Conservation (phyloP, 345 rosid species). For the Gossypium bickii region DNA sequence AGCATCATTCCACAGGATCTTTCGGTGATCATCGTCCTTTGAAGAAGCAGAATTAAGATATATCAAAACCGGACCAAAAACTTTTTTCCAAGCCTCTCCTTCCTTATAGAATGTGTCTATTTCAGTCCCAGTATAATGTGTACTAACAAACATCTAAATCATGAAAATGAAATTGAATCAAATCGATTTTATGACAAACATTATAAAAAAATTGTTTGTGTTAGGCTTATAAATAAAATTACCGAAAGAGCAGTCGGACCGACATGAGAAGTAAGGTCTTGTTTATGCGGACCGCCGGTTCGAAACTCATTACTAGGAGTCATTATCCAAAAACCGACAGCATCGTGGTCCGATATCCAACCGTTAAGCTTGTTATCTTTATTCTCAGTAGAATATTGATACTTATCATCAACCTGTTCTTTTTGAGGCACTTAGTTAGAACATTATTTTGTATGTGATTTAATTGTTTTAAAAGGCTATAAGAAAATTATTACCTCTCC, state of each 20-base stretch:
- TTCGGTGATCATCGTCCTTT: neutral
- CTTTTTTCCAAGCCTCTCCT: constrained; percentile 76
- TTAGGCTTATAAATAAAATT: constrained; percentile 10
- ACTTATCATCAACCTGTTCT: constrained; percentile 84
- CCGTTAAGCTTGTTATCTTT: constrained; percentile 66
- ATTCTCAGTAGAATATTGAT: constrained; percentile 60
- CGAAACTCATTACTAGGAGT: constrained; percentile 69
- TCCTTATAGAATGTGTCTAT: constrained; percentile 38
- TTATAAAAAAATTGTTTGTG: neutral
- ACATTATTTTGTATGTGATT: neutral
- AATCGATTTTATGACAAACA: neutral
- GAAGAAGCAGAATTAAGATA: constrained; percentile 56
- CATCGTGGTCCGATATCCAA: constrained; percentile 46
- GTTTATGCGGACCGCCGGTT: constrained; percentile 65
- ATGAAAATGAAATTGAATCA: neutral
- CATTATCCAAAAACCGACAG: constrained; percentile 87
- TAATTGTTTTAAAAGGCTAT: neutral
- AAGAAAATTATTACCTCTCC: constrained; percentile 55
- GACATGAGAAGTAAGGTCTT: constrained; percentile 81
- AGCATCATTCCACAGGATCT: constrained; percentile 74
- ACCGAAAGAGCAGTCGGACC: constrained; percentile 70
- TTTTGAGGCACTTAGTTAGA: too few species aligned
- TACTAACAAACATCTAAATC: constrained; percentile 80
- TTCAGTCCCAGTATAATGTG: constrained; percentile 68
- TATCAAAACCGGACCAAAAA: constrained; percentile 71